These are phyloP conservation scores for Pseudocercospora ulei DNA, from an alignment of 2,329 filamentous ascomycete species.

Conservation along the genomic window DNA sequence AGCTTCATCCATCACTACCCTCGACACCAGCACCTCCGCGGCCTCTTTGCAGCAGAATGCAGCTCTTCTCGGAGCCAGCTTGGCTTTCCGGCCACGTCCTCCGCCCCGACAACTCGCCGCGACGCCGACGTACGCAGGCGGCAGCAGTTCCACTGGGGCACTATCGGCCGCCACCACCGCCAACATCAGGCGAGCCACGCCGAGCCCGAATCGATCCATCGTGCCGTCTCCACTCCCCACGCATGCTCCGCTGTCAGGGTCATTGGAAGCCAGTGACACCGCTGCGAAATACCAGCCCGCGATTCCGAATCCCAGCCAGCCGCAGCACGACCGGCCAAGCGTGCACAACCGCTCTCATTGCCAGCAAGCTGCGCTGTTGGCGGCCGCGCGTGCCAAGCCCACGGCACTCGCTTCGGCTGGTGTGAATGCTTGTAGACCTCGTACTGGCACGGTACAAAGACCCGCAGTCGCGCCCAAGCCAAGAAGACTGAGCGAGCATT, in stretches of 20 bases:
- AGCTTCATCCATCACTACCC: constrained; percentile 23
- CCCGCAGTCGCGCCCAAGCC: constrained; percentile 29
- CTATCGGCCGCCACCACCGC: constrained; percentile 36
- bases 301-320: constrained; percentile 11
- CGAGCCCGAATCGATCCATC: constrained; percentile 19
- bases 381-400: constrained; percentile 24
- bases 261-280: constrained; percentile 9
- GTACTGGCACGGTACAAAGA: constrained; percentile 13
- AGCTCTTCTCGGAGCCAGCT: constrained; percentile 43
- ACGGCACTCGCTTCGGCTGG: constrained; percentile 1
- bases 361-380: constrained; percentile 28
- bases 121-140: constrained; percentile 10
- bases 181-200: constrained; percentile 21
- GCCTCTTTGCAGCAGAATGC: constrained; percentile 31
- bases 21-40: constrained; percentile 16
- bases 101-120: constrained; percentile 14
- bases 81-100: constrained; percentile 42
- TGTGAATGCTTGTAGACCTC: constrained; percentile 7
- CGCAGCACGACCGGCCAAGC: constrained; percentile 9
- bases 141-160: constrained; percentile 19
- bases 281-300: constrained; percentile 10
- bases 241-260: constrained; percentile 7
- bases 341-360: constrained; percentile 24
- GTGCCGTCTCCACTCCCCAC: constrained; percentile 15
- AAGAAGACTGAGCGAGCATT: constrained; percentile 23